Base-by-base conservation (phyloP, 2,329 filamentous ascomycete genomes). In the Monosporascus sp. region DNA sequence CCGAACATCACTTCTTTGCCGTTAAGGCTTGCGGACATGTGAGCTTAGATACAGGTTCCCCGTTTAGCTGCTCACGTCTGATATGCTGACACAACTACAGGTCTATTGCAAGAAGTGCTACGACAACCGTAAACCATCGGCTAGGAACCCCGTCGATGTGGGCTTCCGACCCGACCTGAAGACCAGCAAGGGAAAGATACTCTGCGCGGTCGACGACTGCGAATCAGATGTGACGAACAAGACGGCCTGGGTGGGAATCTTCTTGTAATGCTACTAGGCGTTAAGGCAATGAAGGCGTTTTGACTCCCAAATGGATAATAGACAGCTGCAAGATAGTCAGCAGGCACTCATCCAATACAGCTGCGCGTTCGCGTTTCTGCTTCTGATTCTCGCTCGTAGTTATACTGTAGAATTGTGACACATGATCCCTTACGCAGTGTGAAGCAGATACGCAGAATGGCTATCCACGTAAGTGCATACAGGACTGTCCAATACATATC, bases 1-100 rank as follows among this genome's bases (percentile, higher is more conserved):
- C 77, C 22, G 91, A 96, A 70, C 86, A 89, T 65, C 88, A 96
- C 63, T 93, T 97, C 57, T 97, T 92, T 91, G 87, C 94, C 1
- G 79, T 94, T 37, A 96, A 92, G 71, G 80, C 80, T 50, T 99
- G 94, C 68, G 94, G 94, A 59, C 94, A 99, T 74, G 94, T 97
- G 80, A 66, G 78, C 46, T 41, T 17, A 14, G 14, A 31, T 24
- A 37, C 47, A 27, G 51, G 15, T 49, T 25, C 1, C 37, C 18
- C 22, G 15, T 18, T 48, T 56, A 9, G 54, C 52, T 25, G 6
- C 11, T n/a, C 17, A 15, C 17, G 9, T 45, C 24, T 41, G 9
- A 50, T 43, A 18, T 57, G 36, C 59, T 71, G 55, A 70, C 48
- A 31, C 48, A 20, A 51, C n/a, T 41, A 43, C 7, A 86, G 83